phyloP scores from a whole-genome alignment of 2,329 filamentous ascomycete species.

The Cladorrhinum sp. region DNA sequence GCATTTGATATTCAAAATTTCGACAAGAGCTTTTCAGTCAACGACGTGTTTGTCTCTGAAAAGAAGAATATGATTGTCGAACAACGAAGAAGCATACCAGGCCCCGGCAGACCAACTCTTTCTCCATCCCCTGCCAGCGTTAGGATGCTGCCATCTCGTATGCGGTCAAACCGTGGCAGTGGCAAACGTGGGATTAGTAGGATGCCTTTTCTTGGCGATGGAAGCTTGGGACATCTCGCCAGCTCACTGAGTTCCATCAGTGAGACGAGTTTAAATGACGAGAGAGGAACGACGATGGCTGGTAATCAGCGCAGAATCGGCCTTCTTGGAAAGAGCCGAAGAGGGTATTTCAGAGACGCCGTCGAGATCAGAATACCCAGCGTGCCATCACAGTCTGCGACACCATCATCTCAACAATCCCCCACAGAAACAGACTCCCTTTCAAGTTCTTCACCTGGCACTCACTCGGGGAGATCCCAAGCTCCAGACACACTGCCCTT shows the following conservation, averaged over 20 bases:
- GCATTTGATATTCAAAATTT: constrained; percentile 12
- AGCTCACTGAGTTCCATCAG: constrained; percentile 26
- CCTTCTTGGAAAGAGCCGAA: constrained; percentile 22
- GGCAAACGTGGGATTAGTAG: background rate
- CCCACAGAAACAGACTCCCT: background rate
- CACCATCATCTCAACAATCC: background rate
- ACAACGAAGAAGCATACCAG: constrained; percentile 6
- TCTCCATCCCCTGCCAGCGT: constrained; percentile 6
- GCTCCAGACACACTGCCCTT: constrained; percentile 8
- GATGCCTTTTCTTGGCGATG: background rate
- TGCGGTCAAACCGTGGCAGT: constrained; percentile 3
- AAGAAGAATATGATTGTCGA: constrained; percentile 13
- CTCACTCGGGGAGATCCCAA: background rate
- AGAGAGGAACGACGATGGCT: constrained; percentile 6
- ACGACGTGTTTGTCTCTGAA: constrained; percentile 14
- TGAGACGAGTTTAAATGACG: constrained; percentile 28
- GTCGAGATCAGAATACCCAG: constrained; percentile 33
- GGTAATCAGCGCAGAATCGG: constrained; percentile 18
- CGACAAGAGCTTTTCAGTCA: constrained; percentile 16
- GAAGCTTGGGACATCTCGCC: constrained; percentile 6
- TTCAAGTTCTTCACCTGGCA: constrained; percentile 5
- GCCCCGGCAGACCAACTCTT: constrained; percentile 1
- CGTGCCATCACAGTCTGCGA: constrained; percentile 27
- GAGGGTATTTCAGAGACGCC: constrained; percentile 29
- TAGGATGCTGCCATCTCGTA: constrained; percentile 11